These are phyloP conservation scores for Thielaviopsis punctulata DNA, from an alignment of 2,329 filamentous ascomycete genomes.

Conservation along the genomic window DNA sequence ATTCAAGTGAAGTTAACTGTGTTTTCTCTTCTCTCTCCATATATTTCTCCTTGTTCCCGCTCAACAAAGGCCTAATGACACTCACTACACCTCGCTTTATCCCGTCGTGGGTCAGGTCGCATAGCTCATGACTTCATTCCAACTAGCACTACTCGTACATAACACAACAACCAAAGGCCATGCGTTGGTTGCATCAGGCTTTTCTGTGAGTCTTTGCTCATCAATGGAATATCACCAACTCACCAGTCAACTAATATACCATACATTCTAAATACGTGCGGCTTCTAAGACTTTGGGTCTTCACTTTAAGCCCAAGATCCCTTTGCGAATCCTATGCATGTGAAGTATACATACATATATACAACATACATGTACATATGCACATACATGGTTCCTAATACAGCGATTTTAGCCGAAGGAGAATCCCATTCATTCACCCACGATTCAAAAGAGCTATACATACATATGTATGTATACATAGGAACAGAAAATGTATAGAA, in stretches of 20 bases:
- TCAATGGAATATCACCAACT: too few species aligned
- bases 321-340: too few species aligned
- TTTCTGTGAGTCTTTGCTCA: neutral
- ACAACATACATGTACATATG: neutral
- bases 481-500: neutral
- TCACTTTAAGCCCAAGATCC: neutral
- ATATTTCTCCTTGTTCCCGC: neutral
- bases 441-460: too few species aligned
- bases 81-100: neutral
- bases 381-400: neutral
- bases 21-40: neutral
- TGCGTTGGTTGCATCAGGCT: too few species aligned
- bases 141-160: neutral
- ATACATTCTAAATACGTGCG: neutral
- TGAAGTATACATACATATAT: too few species aligned
- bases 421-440: too few species aligned
- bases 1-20: too few species aligned
- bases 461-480: neutral
- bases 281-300: neutral
- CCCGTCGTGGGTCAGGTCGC: neutral
- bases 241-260: neutral
- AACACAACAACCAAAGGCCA: neutral
- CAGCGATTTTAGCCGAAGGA: neutral
- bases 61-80: neutral
- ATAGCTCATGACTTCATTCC: neutral